These are phyloP conservation scores for Butyriboletus regius DNA, from an alignment of 1,284 basidiomycete genomes.

Conservation along the genomic window DNA sequence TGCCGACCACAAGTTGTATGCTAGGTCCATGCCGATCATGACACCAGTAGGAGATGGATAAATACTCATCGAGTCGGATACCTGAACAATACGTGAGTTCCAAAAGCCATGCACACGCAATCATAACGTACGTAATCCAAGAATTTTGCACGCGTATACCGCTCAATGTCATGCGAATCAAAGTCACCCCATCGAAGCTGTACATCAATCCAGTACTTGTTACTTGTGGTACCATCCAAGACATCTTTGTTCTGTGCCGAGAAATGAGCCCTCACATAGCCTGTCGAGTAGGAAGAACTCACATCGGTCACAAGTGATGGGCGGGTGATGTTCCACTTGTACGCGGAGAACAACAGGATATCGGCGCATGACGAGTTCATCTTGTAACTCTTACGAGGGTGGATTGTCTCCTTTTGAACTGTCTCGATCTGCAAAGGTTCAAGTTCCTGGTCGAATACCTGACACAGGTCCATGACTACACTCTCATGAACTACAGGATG, in stretches of 20 bases:
- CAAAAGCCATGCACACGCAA: background rate
- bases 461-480: constrained; percentile 97
- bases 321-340: constrained; percentile 97
- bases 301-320: constrained; percentile 94
- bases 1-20: constrained; percentile 98
- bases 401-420: constrained; percentile 98
- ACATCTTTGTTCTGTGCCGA: constrained; percentile 75
- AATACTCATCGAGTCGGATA: constrained; percentile 93
- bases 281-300: constrained; percentile 25
- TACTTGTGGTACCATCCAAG: constrained; percentile 91
- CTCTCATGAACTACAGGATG: constrained; percentile 63
- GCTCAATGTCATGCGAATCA: constrained; percentile 96
- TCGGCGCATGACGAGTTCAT: constrained; percentile 98
- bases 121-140: constrained; percentile 67
- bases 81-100: constrained; percentile 38
- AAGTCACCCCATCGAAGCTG: constrained; percentile 99
- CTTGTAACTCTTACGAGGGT: constrained; percentile 99
- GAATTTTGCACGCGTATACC: constrained; percentile 97
- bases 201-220: constrained; percentile 99
- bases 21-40: constrained; percentile 96
- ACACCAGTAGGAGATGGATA: constrained; percentile 97
- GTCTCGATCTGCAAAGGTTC: constrained; percentile 98
- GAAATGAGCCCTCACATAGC: constrained; percentile 2
- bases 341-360: constrained; percentile 92
- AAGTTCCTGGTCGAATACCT: constrained; percentile 98